Evolutionary conservation across 1,284 basidiomycete species (phyloP).

Genomic region (Leucoagaricus sp.): DNA sequence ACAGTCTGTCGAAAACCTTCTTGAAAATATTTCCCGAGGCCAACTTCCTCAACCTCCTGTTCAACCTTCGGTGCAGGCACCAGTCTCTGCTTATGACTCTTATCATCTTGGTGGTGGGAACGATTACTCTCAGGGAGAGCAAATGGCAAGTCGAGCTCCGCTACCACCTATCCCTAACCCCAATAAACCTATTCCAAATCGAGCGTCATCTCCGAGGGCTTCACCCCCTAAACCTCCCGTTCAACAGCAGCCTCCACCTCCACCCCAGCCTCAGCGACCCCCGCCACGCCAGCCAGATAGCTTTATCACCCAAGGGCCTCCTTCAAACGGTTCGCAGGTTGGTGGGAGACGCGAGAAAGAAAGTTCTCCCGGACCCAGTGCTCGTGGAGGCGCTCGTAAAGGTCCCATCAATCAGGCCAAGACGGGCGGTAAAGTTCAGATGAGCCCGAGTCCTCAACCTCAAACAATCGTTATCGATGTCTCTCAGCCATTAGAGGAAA

Average conservation of each 20-base stretch:
- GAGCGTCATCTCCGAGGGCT: constrained; percentile 57
- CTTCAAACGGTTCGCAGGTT: constrained; percentile 22
- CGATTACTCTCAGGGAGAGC: constrained; percentile 51
- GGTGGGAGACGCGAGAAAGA: constrained; percentile 62
- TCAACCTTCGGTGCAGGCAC: constrained; percentile 27
- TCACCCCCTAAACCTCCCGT: constrained; percentile 61
- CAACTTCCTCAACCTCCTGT: constrained; percentile 42
- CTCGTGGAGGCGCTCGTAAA: constrained; percentile 40
- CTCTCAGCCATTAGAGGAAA: constrained; percentile 64
- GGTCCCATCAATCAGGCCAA: constrained; percentile 41
- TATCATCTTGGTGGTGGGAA: constrained; percentile 43
- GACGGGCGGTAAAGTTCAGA: constrained; percentile 45
- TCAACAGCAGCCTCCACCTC: constrained; percentile 34
- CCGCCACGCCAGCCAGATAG: constrained; percentile 21
- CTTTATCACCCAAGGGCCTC: constrained; percentile 16
- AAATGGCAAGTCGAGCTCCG: constrained; percentile 31
- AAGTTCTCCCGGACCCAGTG: constrained; percentile 62
- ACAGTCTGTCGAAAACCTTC: constrained; percentile 76
- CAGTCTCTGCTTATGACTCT: constrained; percentile 43
- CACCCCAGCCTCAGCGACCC: constrained; percentile 39
- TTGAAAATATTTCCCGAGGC: constrained; percentile 67
- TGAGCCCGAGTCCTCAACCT: constrained; percentile 58
- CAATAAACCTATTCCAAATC: constrained; percentile 37
- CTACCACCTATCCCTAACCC: constrained; percentile 51
- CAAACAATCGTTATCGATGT: constrained; percentile 79